phyloP scores from a whole-genome alignment of 1,284 basidiomycete genomes.

The Gomphus bonarii region DNA sequence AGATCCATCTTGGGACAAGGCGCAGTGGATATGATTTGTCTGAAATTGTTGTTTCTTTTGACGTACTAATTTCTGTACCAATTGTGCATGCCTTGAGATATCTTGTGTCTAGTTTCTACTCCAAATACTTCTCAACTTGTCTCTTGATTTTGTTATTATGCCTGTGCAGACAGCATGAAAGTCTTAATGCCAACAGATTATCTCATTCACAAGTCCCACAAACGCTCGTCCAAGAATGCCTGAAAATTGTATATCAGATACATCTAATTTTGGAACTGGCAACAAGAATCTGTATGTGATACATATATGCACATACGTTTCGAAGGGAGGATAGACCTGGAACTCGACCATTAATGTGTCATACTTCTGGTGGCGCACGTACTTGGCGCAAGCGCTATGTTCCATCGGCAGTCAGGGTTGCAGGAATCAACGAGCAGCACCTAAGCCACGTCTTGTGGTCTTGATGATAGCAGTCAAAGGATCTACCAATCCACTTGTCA shows the following conservation, averaged over 20 bases:
- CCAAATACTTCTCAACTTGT: no score
- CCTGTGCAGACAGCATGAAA: not conserved
- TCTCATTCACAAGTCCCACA: no score
- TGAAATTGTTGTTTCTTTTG: not conserved
- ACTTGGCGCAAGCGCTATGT: not conserved
- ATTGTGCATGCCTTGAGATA: not conserved
- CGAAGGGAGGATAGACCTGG: no score
- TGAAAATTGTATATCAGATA: not conserved
- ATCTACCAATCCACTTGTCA: constrained; percentile 48
- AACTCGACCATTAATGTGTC: not conserved
- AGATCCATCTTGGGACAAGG: constrained; percentile 76
- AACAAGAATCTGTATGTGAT: not conserved
- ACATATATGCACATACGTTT: not conserved
- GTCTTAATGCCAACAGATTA: no score
- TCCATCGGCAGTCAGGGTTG: not conserved
- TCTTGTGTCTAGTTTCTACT: not conserved
- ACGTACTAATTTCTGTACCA: not conserved
- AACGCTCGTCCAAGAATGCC: not conserved
- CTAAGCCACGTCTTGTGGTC: constrained; percentile 61
- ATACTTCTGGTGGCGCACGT: no score
- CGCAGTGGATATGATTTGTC: constrained; percentile 52
- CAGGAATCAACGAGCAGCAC: constrained; percentile 19
- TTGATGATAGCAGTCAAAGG: constrained; percentile 68
- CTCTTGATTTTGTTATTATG: no score
- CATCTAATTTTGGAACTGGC: not conserved